Evolutionary conservation across 2,329 filamentous ascomycete genomes (phyloP).

Genomic region (Venturiaceae sp.): DNA sequence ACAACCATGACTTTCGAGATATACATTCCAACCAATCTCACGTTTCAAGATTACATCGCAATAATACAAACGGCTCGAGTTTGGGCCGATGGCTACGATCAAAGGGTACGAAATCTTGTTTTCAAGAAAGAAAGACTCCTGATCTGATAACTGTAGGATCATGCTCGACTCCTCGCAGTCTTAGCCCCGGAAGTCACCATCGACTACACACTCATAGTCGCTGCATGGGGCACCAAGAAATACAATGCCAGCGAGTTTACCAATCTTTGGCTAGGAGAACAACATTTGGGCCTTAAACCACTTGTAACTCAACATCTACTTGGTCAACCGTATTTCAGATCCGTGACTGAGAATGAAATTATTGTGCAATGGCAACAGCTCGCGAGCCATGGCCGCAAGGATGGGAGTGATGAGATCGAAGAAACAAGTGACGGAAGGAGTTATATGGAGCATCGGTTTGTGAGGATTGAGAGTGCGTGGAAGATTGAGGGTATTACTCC

Average conservation of each 20-base stretch:
- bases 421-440: too few species aligned
- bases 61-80: not conserved
- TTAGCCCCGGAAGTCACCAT: not conserved
- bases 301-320: not conserved
- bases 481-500: too few species aligned
- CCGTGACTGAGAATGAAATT: not conserved
- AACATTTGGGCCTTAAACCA: not conserved
- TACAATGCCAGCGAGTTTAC: not conserved
- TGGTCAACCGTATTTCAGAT: not conserved
- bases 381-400: not conserved
- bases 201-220: not conserved
- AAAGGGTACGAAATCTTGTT: not conserved
- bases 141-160: not conserved
- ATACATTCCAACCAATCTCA: not conserved
- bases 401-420: slow-evolving; percentile 19
- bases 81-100: not conserved
- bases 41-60: not conserved
- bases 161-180: not conserved
- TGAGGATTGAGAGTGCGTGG: too few species aligned
- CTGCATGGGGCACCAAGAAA: not conserved
- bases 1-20: not conserved
- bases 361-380: not conserved
- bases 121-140: not conserved
- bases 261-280: not conserved
- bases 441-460: too few species aligned